Conservation (phyloP, 2,329 filamentous ascomycete genomes). For the Epichloe gansuensis region DNA sequence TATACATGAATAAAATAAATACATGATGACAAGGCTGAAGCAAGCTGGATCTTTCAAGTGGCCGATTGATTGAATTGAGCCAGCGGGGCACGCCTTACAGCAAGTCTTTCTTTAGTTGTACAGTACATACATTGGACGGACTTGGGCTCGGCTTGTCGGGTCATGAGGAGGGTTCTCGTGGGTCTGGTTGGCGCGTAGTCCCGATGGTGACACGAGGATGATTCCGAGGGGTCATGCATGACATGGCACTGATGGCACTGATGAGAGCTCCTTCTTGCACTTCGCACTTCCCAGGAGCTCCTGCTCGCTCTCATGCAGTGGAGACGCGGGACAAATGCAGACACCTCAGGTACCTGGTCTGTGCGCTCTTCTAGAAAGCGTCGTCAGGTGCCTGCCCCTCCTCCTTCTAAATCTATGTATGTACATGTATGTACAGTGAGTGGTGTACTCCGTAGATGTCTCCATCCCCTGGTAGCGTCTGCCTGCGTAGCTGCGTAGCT, state of each 20-base stretch:
- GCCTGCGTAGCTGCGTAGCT: too few species aligned
- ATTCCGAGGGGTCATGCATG: background rate
- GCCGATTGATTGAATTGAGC: too few species aligned
- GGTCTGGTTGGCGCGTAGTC: background rate
- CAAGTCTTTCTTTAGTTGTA: too few species aligned
- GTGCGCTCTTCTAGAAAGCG: slow-evolving; percentile 18
- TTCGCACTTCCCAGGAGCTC: background rate
- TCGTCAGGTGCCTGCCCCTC: slow-evolving; percentile 7
- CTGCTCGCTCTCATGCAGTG: background rate
- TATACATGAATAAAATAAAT: too few species aligned
- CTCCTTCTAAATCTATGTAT: background rate
- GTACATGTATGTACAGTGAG: too few species aligned
- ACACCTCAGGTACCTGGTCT: slow-evolving; percentile 3
- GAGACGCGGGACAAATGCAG: slow-evolving; percentile 5
- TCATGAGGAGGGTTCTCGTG: background rate
- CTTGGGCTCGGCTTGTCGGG: too few species aligned
- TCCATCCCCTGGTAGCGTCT: background rate
- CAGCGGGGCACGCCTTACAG: too few species aligned
- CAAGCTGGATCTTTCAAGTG: too few species aligned
- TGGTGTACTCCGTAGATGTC: background rate
- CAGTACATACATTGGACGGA: too few species aligned
- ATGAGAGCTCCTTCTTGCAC: background rate
- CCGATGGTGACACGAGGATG: background rate
- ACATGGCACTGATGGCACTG: too few species aligned
- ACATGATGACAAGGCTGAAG: too few species aligned